These are phyloP conservation scores for Microcyclospora tardicrescens DNA, from an alignment of 2,329 filamentous ascomycete genomes.

Conservation along the genomic window DNA sequence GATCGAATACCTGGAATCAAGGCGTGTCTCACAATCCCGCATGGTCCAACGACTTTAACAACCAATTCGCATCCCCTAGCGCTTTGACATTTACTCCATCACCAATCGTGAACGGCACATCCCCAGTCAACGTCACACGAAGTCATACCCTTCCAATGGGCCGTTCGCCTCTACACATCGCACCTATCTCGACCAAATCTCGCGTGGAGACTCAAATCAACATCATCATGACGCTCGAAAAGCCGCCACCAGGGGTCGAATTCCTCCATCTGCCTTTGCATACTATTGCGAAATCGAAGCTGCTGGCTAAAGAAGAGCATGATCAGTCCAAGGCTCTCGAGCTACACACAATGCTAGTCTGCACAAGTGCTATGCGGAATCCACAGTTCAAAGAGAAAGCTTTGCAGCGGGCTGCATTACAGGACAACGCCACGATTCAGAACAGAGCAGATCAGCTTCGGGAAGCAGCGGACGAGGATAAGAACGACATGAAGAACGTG, in stretches of 20 bases:
- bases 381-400: conserved; percentile 54
- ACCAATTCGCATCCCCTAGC: conserved; percentile 20
- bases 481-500: conserved; percentile 36
- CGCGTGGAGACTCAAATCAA: conserved; percentile 94
- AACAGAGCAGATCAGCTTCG: conserved; percentile 28
- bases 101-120: conserved; percentile 19
- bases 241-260: conserved; percentile 61
- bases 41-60: conserved; percentile 21
- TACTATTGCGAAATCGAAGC: conserved; percentile 88
- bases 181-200: conserved; percentile 49
- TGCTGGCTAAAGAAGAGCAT: conserved; percentile 61
- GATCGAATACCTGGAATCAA: conserved; percentile 15
- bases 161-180: conserved; percentile 23
- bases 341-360: conserved; percentile 70
- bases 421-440: conserved; percentile 30
- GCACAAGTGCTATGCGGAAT: conserved; percentile 81
- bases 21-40: conserved; percentile 19
- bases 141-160: conserved; percentile 10
- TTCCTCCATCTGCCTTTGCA: conserved; percentile 77
- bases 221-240: conserved; percentile 65
- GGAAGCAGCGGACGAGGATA: conserved; percentile 25
- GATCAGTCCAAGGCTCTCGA: conserved; percentile 63
- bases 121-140: conserved; percentile 9
- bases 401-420: conserved; percentile 43
- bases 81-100: conserved; percentile 23